Base-by-base conservation (phyloP, 805 yeast species). In the Debaryomyces prosopidis region DNA sequence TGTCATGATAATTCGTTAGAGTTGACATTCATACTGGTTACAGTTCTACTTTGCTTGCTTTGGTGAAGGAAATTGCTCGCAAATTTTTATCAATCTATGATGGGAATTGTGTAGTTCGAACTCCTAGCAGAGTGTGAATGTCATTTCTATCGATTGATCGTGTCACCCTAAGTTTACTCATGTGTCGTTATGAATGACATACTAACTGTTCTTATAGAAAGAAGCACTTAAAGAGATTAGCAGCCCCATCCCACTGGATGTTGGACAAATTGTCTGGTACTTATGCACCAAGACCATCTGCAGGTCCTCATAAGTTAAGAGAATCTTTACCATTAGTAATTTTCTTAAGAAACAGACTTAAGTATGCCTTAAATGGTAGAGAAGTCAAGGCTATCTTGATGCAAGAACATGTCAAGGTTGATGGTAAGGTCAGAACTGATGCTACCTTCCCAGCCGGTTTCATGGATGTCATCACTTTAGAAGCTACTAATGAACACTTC, bases 171-270 rank as follows among this genome's bases (percentile, higher is more conserved):
- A n/a, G n/a, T 14, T 34, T 34, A 11, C 17, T 16, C 14, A n/a
- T 16, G 23, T 34, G 12, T 42, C 12, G 10, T 18, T 27, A 5
- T n/a, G 16, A 42, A 16, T n/a, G n/a, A 35, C n/a, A 28, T 53
- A 66, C 71, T 65, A 65, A 66, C 70, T 30, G 42, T 33, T 19
- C 31, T 41, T 3, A n/a, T 72, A 87, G 91, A 87, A 89, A 90
- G 91, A 91, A 92, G 85, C 97, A 92, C 77, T 86, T 91, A 77
- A 91, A 92, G 86, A 90, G 98, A 87, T 87, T 92, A 79, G 97
- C 98, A 77, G 99, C 99, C 76, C 99, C 99, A 84, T 87, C 91
- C 84, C 99, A 94, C 87, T 94, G 99, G 99, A 88, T 94, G 95
- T 89, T 94, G 83, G 99, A 95, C 95, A 94, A 94, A 82, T 84